Evolutionary conservation across 257 asterid genomes (phyloP).

Genomic region (Solanum paucissectum): DNA sequence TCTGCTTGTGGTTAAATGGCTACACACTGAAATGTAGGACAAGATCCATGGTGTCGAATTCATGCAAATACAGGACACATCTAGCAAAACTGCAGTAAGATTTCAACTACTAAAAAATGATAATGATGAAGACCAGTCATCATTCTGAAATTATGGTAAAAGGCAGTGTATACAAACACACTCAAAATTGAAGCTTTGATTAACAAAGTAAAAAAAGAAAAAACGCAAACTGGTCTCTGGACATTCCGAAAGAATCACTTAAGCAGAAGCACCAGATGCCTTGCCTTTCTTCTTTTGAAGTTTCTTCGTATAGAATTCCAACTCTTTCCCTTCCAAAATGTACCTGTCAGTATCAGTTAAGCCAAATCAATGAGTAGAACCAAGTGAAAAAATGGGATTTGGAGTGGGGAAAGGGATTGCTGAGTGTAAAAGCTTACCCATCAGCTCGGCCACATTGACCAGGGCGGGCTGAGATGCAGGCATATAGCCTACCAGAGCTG

Average conservation of each 20-base stretch:
- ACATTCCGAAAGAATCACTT: neutral
- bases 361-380: neutral
- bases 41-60: too few species aligned
- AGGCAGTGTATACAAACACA: neutral
- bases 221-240: neutral
- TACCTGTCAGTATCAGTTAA: neutral
- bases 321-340: slow-evolving; percentile 17
- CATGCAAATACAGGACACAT: too few species aligned
- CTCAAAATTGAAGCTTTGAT: neutral
- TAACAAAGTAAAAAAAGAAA: neutral
- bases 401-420: neutral
- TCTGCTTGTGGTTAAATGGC: too few species aligned
- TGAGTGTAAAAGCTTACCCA: slow-evolving; percentile 20
- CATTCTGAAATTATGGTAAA: neutral
- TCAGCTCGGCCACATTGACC: slow-evolving; percentile 68
- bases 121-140: neutral
- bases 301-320: slow-evolving; percentile 17
- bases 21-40: too few species aligned
- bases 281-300: slow-evolving; percentile 19
- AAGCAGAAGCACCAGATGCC: slow-evolving; percentile 15
- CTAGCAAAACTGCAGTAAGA: neutral
- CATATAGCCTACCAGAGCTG: slow-evolving; percentile 43
- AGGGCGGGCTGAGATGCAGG: slow-evolving; percentile 54
- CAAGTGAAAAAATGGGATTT: neutral
- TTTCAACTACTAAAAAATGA: neutral